phyloP scores from a whole-genome alignment of 129 eudicot species.

The Arctium lappa region DNA sequence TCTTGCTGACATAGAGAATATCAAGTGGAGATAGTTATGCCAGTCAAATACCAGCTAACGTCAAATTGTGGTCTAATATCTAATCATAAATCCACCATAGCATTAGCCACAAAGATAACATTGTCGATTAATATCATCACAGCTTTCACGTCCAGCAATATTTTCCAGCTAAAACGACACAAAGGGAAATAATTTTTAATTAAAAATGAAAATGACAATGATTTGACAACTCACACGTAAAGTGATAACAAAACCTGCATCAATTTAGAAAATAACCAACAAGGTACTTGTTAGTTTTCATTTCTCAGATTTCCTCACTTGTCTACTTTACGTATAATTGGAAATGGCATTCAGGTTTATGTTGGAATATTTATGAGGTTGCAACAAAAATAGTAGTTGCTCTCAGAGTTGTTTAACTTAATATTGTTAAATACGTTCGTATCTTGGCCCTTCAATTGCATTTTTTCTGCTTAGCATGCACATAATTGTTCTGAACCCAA shows the following conservation, averaged over 20 bases:
- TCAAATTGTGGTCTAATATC: slow-evolving; percentile 4
- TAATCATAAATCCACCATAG: neutral
- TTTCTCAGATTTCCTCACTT: neutral
- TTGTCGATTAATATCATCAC: neutral
- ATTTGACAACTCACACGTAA: neutral
- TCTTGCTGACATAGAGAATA: no score
- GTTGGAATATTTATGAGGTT: neutral
- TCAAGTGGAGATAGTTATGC: neutral
- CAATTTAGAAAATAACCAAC: neutral
- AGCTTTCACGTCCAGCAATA: no score
- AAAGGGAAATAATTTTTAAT: no score
- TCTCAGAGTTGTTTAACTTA: neutral
- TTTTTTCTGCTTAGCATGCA: no score
- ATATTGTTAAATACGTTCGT: neutral
- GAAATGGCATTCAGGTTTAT: neutral
- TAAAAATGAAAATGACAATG: neutral
- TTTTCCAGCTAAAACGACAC: no score
- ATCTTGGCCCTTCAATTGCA: neutral
- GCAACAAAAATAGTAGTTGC: neutral
- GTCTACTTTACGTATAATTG: neutral
- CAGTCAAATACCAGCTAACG: neutral
- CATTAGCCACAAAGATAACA: neutral
- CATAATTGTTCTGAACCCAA: neutral
- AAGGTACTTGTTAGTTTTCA: neutral
- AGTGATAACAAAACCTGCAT: neutral